Conservation (phyloP, 257 asterid genomes). For the Penstemon newberryi region DNA sequence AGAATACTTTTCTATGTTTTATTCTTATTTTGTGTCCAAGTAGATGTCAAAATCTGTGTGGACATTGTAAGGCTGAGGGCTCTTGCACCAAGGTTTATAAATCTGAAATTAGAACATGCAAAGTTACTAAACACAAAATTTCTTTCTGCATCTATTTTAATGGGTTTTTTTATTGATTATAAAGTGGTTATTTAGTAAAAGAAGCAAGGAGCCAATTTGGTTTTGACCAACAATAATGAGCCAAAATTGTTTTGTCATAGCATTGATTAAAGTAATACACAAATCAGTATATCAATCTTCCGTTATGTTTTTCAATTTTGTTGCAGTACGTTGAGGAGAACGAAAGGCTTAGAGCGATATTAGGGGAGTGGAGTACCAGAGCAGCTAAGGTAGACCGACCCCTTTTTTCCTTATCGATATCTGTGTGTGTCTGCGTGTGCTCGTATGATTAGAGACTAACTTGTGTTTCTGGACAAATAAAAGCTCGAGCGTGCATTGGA, state of each 20-base stretch:
- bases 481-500: constrained; percentile 96
- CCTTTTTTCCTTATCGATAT: constrained; percentile 1
- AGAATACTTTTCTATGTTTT: background rate
- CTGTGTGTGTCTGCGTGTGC: background rate
- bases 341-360: constrained; percentile 90
- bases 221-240: background rate
- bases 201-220: background rate
- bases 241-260: constrained; percentile 8
- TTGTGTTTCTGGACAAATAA: constrained; percentile 30
- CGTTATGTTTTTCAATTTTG: constrained; percentile 23
- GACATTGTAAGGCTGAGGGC: background rate
- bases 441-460: constrained; percentile 22
- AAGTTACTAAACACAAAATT: background rate
- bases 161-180: background rate
- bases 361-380: constrained; percentile 96
- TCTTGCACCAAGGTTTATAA: background rate
- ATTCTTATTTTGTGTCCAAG: background rate
- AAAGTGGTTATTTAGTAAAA: background rate
- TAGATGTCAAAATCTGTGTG: background rate
- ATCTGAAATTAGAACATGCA: background rate
- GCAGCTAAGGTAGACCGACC: constrained; percentile 77
- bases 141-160: constrained; percentile 4
- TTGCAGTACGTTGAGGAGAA: constrained; percentile 92
- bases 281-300: background rate
- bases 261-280: background rate